Percentiles rank a stretch among this genome's conserved stretches.
phyloP scores from a whole-genome alignment of 2,329 filamentous ascomycete genomes.

The Lachnellula hyalina region DNA sequence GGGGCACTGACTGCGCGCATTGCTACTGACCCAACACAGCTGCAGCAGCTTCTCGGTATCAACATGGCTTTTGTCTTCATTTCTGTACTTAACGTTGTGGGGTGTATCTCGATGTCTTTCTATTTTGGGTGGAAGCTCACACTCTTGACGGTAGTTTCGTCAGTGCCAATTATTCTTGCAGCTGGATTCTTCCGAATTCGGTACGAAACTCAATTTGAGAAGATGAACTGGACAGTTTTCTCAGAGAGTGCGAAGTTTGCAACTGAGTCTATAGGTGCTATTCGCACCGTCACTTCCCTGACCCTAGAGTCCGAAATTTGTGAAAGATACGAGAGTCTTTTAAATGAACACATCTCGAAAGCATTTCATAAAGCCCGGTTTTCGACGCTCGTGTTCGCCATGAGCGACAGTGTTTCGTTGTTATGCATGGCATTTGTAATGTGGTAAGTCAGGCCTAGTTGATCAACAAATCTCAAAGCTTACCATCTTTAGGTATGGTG shows the following conservation, averaged over 20 bases:
- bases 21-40: constrained; percentile 40
- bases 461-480: not conserved
- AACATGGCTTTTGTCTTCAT: constrained; percentile 50
- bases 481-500: constrained; percentile 28
- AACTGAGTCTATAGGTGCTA: constrained; percentile 54
- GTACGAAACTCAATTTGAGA: constrained; percentile 48
- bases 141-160: constrained; percentile 57
- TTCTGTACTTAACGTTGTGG: constrained; percentile 59
- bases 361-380: constrained; percentile 42
- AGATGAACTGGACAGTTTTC: constrained; percentile 51
- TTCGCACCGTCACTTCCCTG: constrained; percentile 55
- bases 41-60: constrained; percentile 42
- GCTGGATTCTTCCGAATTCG: constrained; percentile 44
- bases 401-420: constrained; percentile 49
- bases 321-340: constrained; percentile 40
- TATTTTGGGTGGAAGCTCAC: constrained; percentile 71
- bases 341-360: constrained; percentile 40
- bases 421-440: constrained; percentile 55
- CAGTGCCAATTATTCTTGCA: constrained; percentile 43
- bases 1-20: constrained; percentile 41
- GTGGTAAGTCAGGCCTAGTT: constrained; percentile 37
- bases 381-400: constrained; percentile 45
- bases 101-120: constrained; percentile 60
- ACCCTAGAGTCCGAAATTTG: constrained; percentile 55
- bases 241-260: constrained; percentile 56